A percentile compares a stretch with the other conserved stretches of the same genome.
These are phyloP conservation scores for Rostrohypoxylon terebratum DNA, from an alignment of 495 filamentous ascomycete species.

Conservation along the genomic window DNA sequence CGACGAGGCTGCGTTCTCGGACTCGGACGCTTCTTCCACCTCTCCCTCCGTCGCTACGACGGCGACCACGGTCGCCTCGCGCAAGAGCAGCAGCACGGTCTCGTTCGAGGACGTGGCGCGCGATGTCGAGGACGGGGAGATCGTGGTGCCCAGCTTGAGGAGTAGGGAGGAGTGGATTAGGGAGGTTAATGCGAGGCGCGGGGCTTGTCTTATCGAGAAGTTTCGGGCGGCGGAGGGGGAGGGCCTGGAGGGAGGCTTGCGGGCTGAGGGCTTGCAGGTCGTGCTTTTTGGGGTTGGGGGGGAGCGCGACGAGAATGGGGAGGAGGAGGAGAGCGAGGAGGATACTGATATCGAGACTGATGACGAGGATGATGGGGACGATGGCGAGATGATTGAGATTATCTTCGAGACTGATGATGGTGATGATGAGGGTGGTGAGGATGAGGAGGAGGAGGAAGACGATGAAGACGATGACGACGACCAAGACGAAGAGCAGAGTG, in stretches of 20 bases:
- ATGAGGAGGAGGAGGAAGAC: not conserved
- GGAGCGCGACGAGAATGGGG: not conserved
- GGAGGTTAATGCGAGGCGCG: not conserved
- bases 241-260: not conserved
- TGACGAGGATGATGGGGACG: not conserved
- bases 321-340: not conserved
- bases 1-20: not conserved
- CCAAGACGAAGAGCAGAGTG: not conserved
- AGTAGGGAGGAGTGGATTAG: not conserved
- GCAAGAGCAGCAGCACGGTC: not conserved
- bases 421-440: not conserved
- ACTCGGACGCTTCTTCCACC: not conserved
- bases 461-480: not conserved
- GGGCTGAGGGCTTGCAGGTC: not conserved
- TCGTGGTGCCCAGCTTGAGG: not conserved
- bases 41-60: not conserved
- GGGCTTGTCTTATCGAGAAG: not conserved
- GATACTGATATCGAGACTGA: not conserved
- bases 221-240: not conserved
- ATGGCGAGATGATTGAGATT: no score
- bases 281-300: not conserved
- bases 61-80: no score
- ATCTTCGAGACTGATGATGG: no score
- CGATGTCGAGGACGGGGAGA: conserved; percentile 6
- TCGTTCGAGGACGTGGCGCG: conserved; percentile 13